Base-by-base conservation (phyloP, 768 basidiomycete genomes). In the Calocybe gangraenosa region DNA sequence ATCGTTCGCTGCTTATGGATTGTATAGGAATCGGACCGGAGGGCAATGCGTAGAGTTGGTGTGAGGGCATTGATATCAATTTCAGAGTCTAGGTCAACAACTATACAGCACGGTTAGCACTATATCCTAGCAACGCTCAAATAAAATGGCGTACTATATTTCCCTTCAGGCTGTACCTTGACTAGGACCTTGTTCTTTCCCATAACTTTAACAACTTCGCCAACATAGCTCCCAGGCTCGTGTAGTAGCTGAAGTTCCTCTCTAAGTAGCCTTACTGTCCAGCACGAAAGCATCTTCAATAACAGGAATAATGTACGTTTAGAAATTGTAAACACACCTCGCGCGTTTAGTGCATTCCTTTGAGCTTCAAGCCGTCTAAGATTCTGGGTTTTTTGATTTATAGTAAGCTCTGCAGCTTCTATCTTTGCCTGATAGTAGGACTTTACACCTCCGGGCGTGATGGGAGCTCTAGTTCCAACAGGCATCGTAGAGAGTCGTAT, bases 181-280 rank as follows among this genome's bases (percentile, higher is more conserved):
- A 99, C 94, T 33, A 98, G 69, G 11, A 98, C 94, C 67, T 96
- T 97, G 65, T 84, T 98, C 85, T 97, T 97, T 44, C 94, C 92
- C 96, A 98, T 99, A 5, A 96, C 87, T 68, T 95, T 98, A 54
- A 97, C 86, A 10, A 98, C 83, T 67, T 98, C 96, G 6, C 96
- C 96, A 32, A 99, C 94, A 68, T 98, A 97, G 61, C 87, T 91
- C 20, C 93, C 95, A 0, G 96, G 93, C 59, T 98, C 95, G 52
- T 42, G 49, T n/a, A 51, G 42, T n/a, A 53, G 31, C 19, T 53
- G 93, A 2, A 98, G 70, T 66, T 95, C 95, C 64, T 99, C 95
- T 32, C 94, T 65, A 25, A 98, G 72, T 8, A 98, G 65, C 37
- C 95, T 76, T 20, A 99, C 95, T 96, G 4, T 13, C 37, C 13